Base-by-base conservation (phyloP, 192 early-diverging fungal genomes). In the Rhizophlyctis rosea region DNA sequence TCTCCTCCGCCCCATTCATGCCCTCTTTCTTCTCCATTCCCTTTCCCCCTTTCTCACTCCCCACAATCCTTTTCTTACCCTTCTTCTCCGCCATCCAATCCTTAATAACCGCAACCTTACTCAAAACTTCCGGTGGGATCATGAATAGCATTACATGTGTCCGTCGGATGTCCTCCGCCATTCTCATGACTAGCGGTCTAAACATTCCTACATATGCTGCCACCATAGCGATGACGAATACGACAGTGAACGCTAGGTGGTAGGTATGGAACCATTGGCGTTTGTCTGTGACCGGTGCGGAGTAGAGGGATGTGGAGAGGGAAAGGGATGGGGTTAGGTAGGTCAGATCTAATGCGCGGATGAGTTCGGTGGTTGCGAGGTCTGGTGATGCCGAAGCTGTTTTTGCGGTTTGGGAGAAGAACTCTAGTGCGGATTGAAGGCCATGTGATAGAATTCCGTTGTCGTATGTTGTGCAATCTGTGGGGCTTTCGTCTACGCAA, bases 111-210 rank as follows among this genome's bases (percentile, higher is more conserved):
- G n/a, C 62, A 32, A 72, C 67, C 34, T 64, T 69, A 34, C 55
- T 34, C 34, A 77, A 47, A 36, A 77, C 54, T n/a, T 74, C 71
- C 5, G 71, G 47, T 23, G 76, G 76, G 16, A 74, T 53, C 76
- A 77, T 77, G 33, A 65, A 67, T 2, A 77, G 63, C 48, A 77
- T 64, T 3, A 66, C 64, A 4, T 68, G 50, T 23, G 71, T 73
- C 14, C 76, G 32, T 5, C 50, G 30, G 28, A 54, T 34, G 24
- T 77, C 76, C 34, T 77, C 67, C 4, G 56, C 53, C 36, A 77
- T 50, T 5, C 21, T 27, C 3, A 34, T 36, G 4, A 77, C 16
- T 14, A 70, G 61, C 0, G 65, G 60, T 9, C 71, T 67, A 30
- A 73, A 59, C 36, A 77, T 27, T 16, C 63, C 44, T 18, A 61